A percentile compares a stretch with the other conserved stretches of the same genome.
Conservation (phyloP, 2,329 filamentous ascomycete genomes). For the Aureobasidium melanogenum region DNA sequence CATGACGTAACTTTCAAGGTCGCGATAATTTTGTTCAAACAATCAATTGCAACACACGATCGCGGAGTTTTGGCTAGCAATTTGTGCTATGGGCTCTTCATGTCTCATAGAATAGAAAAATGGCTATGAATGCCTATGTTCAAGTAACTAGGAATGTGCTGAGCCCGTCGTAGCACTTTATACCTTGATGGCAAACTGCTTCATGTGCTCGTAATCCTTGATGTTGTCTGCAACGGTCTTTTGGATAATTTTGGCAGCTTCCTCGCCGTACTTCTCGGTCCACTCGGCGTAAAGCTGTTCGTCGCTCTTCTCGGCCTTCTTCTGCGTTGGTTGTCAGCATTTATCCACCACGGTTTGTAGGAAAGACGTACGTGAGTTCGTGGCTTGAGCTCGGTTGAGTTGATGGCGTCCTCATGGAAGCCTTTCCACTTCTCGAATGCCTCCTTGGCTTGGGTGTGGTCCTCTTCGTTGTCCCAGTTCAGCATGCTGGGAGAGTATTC, state of each 20-base stretch:
- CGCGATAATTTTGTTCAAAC: neutral
- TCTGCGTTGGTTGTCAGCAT: slow-evolving; percentile 25
- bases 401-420: slow-evolving; percentile 90
- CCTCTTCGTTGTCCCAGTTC: slow-evolving; percentile 68
- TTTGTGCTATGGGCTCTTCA: neutral
- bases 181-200: slow-evolving; percentile 60
- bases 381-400: slow-evolving; percentile 67
- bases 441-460: slow-evolving; percentile 57
- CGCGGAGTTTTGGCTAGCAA: neutral
- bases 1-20: neutral
- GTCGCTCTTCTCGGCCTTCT: slow-evolving; percentile 53
- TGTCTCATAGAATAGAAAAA: neutral
- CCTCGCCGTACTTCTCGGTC: slow-evolving; percentile 63
- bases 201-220: slow-evolving; percentile 71
- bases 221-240: slow-evolving; percentile 64
- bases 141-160: neutral
- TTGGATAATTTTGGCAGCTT: slow-evolving; percentile 61
- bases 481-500: slow-evolving; percentile 72
- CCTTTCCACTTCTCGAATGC: slow-evolving; percentile 96
- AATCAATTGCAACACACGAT: neutral
- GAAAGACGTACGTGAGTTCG: slow-evolving; percentile 48
- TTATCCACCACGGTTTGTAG: neutral
- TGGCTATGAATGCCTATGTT: neutral
- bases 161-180: neutral
- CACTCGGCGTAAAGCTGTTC: slow-evolving; percentile 64